Base-by-base conservation (phyloP, 371 early-diverging fungal species). In the Mortierella sp. region DNA sequence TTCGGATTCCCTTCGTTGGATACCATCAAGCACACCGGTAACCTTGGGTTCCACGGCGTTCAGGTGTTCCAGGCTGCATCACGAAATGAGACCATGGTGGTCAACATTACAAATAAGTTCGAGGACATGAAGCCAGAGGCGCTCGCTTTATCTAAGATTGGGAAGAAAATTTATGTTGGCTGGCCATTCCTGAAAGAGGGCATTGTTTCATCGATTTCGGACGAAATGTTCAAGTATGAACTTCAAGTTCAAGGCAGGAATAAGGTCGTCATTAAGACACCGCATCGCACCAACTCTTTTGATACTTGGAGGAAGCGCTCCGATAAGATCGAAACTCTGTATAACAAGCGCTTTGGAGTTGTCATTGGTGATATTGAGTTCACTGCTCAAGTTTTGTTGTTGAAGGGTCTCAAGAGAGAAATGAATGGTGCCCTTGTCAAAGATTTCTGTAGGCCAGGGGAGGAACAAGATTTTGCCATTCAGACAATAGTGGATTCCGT, bases 1-100 rank as follows among this genome's bases (percentile, higher is more conserved):
- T 90, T 97, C 17, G 99, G 99, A 12, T 98, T 98, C 83, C 99
- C 99, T 23, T 88, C 95, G 0, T 76, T 98, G 55, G 76, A 93
- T 49, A 93, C 96, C 0, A 83, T 95, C n/a, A 87, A 90, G 31
- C 89, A 93, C 82, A 86, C 86, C 0, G 90, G 88, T 19, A 84
- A 86, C 40, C 83, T 97, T 22, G 91, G 86, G 8, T 89, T 86
- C 69, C 94, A 95, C 72, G 88, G 91, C 32, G 95, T 98, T 15
- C 88, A 90, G 60, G 96, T 97, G 5, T 98, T 97, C 87, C 91
- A 95, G 55, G 85, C 85, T 31, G 93, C 95, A 49, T 93, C 94
- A 83, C 87, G 89, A 34, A 92, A 94, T 66, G 96, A 96, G 82
- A 92, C 92, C 4, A 89, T 98, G 86, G 87, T 96, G 5, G 83